These are phyloP conservation scores for Fusarium dlaminii DNA, from an alignment of 2,329 filamentous ascomycete species.

Conservation along the genomic window DNA sequence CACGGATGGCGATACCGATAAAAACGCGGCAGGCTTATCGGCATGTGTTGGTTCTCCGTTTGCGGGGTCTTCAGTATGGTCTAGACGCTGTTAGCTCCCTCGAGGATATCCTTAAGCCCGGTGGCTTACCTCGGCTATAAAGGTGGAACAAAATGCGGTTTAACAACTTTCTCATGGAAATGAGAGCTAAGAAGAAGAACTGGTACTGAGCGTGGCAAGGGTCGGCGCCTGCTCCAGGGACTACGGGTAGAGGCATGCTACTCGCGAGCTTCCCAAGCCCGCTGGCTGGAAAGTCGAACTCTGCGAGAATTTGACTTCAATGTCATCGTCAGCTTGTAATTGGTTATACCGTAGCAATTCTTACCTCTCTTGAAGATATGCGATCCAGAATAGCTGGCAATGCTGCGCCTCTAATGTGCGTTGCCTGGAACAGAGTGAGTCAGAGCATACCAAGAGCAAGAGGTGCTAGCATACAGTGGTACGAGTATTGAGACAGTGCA, in stretches of 20 bases:
- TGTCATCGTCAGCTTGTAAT: background rate
- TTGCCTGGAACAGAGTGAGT: background rate
- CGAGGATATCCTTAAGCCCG: too few relatives aligned
- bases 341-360: accelerated
- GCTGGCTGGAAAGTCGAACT: slow-evolving; percentile 33
- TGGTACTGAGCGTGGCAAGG: slow-evolving; percentile 16
- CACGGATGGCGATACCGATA: slow-evolving; percentile 2
- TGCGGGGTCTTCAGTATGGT: background rate
- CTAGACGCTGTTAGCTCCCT: background rate
- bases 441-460: accelerated
- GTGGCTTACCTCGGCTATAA: slow-evolving; percentile 2
- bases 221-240: slow-evolving; percentile 6
- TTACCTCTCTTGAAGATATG: slow-evolving; percentile 30
- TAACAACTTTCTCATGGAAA: slow-evolving; percentile 25
- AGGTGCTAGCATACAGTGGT: background rate
- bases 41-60: background rate
- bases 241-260: slow-evolving; percentile 16
- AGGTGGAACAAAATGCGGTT: slow-evolving; percentile 28
- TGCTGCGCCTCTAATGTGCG: slow-evolving; percentile 12
- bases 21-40: background rate
- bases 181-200: slow-evolving; percentile 28
- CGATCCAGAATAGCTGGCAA: slow-evolving; percentile 27
- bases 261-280: slow-evolving; percentile 21
- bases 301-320: slow-evolving; percentile 11
- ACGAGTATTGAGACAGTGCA: slow-evolving; percentile 18